Evolutionary conservation across 1,284 basidiomycete genomes (phyloP).

Genomic region (Pseudozyma tsukubaensis): DNA sequence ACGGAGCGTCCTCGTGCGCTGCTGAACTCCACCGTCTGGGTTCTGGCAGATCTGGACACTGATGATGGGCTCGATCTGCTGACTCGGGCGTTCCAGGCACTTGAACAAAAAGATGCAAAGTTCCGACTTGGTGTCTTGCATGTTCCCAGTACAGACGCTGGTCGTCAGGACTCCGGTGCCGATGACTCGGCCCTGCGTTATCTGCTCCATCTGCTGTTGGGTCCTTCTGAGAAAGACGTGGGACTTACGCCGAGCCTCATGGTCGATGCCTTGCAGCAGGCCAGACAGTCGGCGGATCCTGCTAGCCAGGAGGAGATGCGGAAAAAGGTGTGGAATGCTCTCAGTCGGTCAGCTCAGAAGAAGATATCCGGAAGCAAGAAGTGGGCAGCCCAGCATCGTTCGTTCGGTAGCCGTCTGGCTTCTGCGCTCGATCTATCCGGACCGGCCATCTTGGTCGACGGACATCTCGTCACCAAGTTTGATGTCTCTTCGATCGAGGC

Average conservation of each 20-base stretch:
- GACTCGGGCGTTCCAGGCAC: slow-evolving; percentile 75
- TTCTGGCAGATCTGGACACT: slow-evolving; percentile 84
- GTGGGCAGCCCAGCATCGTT: too few relatives aligned
- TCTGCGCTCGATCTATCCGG: slow-evolving; percentile 7
- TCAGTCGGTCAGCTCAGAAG: too few relatives aligned
- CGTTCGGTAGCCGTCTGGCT: slow-evolving; percentile 6
- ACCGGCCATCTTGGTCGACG: slow-evolving; percentile 46
- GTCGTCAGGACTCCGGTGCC: slow-evolving; percentile 41
- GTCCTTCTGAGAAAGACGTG: too few relatives aligned
- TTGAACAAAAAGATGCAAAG: slow-evolving; percentile 71
- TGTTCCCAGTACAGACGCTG: background rate
- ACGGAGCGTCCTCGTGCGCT: background rate
- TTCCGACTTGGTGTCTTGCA: slow-evolving; percentile 37
- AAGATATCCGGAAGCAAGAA: slow-evolving; percentile 23
- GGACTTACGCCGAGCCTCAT: too few relatives aligned
- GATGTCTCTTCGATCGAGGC: slow-evolving; percentile 18
- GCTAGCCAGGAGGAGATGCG: too few relatives aligned
- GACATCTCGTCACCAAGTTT: slow-evolving; percentile 32
- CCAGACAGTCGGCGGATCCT: slow-evolving; percentile 4
- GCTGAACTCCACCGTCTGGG: slow-evolving; percentile 73
- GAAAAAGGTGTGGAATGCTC: too few relatives aligned
- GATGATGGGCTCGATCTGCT: slow-evolving; percentile 74
- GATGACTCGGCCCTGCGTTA: slow-evolving; percentile 30
- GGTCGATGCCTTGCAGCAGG: slow-evolving; percentile 8
- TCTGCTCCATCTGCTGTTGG: too few relatives aligned